Evolutionary conservation across 768 basidiomycete species (phyloP).

Genomic region (Kwoniella sp.): DNA sequence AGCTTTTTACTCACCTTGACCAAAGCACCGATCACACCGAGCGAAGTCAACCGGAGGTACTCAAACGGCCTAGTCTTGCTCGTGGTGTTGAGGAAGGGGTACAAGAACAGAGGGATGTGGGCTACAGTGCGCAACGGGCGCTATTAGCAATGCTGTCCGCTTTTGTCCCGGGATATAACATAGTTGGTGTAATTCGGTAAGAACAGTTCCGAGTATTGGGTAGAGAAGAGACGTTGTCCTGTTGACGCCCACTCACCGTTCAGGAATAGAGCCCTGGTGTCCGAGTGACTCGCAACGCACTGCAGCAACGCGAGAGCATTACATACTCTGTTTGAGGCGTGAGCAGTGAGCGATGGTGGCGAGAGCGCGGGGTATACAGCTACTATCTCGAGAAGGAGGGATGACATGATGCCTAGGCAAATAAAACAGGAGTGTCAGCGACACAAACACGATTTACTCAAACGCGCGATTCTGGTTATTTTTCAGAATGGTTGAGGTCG

Average conservation of each 20-base stretch:
- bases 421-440: too few species aligned
- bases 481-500: too few species aligned
- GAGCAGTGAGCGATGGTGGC: conserved; percentile 93
- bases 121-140: too few species aligned
- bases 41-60: conserved; percentile 95
- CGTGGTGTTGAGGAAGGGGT: conserved; percentile 98
- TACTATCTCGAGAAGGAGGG: conserved; percentile 94
- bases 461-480: too few species aligned
- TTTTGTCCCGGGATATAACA: too few species aligned
- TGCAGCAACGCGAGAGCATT: conserved; percentile 96
- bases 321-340: conserved; percentile 97
- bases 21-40: conserved; percentile 98
- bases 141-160: too few species aligned
- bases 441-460: too few species aligned
- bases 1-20: conserved; percentile 71
- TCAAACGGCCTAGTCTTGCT: conserved; percentile 99
- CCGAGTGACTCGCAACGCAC: conserved; percentile 96
- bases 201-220: too few species aligned
- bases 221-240: too few species aligned
- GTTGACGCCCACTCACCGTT: conserved; percentile 69
- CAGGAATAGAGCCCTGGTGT: conserved; percentile 91
- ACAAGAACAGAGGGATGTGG: conserved; percentile 91
- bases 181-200: too few species aligned
- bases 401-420: conserved; percentile 89
- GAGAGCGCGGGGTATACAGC: conserved; percentile 95